phyloP scores from a whole-genome alignment of 208 protist species.

The Crithidia acanthocephali region DNA sequence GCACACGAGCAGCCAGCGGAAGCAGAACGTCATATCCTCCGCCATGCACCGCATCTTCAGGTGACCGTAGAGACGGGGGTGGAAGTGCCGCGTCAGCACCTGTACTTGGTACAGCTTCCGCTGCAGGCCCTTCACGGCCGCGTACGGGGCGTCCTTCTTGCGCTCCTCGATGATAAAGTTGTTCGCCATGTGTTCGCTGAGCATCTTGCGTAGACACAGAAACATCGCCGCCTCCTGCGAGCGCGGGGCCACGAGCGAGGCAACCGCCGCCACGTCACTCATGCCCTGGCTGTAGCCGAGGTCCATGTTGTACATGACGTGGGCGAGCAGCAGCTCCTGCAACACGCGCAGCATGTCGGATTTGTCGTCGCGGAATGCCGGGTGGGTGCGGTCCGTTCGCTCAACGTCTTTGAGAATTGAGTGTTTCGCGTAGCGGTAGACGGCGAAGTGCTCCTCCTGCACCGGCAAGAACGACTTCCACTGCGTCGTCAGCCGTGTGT shows the following conservation, averaged over 20 bases:
- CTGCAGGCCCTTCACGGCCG: slow-evolving; percentile 46
- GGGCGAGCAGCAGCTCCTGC: slow-evolving; percentile 76
- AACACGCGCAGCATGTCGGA: slow-evolving; percentile 57
- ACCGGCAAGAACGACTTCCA: slow-evolving; percentile 74
- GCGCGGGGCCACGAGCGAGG: slow-evolving; percentile 48
- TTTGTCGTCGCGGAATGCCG: slow-evolving; percentile 50
- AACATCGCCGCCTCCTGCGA: slow-evolving; percentile 31
- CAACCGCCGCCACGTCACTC: slow-evolving; percentile 81
- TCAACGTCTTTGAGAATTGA: slow-evolving; percentile 91
- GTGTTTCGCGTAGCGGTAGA: slow-evolving; percentile 54
- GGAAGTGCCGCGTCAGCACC: slow-evolving; percentile 59
- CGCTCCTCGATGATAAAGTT: slow-evolving; percentile 68
- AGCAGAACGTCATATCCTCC: slow-evolving; percentile 87
- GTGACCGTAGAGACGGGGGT: slow-evolving; percentile 63
- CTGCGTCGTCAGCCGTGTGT: slow-evolving; percentile 67
- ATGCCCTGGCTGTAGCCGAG: slow-evolving; percentile 93
- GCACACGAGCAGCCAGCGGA: slow-evolving; percentile 85
- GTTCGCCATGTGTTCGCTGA: slow-evolving; percentile 46
- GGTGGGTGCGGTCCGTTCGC: slow-evolving; percentile 74
- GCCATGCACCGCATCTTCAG: slow-evolving; percentile 46
- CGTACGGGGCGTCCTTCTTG: slow-evolving; percentile 23
- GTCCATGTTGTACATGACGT: slow-evolving; percentile 92
- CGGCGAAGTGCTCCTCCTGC: slow-evolving; percentile 70
- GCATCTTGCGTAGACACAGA: slow-evolving; percentile 39
- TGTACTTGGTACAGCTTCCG: slow-evolving; percentile 47